Evolutionary conservation across 192 early-diverging fungal species (phyloP).

Genomic region (Coemansia sp.): DNA sequence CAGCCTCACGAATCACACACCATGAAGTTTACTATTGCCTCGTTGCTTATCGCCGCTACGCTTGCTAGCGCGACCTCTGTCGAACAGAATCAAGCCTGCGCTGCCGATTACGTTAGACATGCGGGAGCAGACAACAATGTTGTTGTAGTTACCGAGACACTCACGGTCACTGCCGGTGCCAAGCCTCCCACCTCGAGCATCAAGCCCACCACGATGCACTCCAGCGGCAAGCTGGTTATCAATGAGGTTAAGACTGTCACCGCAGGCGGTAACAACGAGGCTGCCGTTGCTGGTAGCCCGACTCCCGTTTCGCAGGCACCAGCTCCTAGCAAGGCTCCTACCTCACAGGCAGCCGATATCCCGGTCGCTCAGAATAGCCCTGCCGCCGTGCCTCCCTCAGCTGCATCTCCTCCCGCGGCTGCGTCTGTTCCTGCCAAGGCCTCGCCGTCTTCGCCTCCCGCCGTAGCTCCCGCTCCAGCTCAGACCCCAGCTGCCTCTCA

Average conservation of each 20-base stretch:
- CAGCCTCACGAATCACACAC: not conserved
- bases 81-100: not conserved
- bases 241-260: constrained; percentile 35
- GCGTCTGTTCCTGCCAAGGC: not conserved
- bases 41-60: constrained; percentile 15
- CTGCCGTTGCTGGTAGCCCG: not conserved
- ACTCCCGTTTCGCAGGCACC: not conserved
- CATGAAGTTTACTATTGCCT: constrained; percentile 26
- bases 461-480: not conserved
- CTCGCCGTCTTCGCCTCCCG: not conserved
- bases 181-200: not conserved
- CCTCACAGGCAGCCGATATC: not conserved
- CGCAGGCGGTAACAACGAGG: not conserved
- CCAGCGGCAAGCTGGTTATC: constrained; percentile 14
- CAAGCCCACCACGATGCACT: not conserved
- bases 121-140: not conserved
- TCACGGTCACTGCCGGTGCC: not conserved
- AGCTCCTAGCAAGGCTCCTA: not conserved
- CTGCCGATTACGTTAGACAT: not conserved
- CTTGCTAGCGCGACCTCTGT: not conserved
- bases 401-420: not conserved
- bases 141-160: not conserved
- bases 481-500: not conserved
- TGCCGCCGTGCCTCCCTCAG: not conserved
- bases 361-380: not conserved